Conservation (phyloP, 805 yeast species). For the Middelhovenomyces tepae region DNA sequence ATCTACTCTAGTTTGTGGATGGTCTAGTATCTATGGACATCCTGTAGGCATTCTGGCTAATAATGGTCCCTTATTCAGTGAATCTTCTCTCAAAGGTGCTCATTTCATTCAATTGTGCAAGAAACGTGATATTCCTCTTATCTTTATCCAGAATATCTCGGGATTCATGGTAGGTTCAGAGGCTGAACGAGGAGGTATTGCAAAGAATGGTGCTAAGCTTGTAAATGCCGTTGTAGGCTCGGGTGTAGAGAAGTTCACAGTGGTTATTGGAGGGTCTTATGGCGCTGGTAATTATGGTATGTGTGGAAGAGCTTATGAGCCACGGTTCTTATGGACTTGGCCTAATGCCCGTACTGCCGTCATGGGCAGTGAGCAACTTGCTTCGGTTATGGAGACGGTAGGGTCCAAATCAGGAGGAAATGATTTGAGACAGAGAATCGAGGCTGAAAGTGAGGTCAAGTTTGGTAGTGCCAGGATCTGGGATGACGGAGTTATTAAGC, state of each 20-base stretch:
- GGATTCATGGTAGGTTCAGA: slow-evolving; percentile 29
- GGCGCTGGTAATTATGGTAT: slow-evolving; percentile 29
- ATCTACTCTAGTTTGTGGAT: slow-evolving; percentile 24
- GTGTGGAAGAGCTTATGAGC: slow-evolving; percentile 28
- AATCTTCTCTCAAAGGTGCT: slow-evolving; percentile 26
- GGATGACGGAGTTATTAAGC: slow-evolving; percentile 27
- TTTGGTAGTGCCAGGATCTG: slow-evolving; percentile 26
- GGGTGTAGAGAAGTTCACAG: slow-evolving; percentile 26
- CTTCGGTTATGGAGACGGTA: slow-evolving; percentile 24
- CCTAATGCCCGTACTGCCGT: slow-evolving; percentile 28
- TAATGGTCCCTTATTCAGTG: slow-evolving; percentile 25
- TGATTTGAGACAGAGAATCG: slow-evolving; percentile 20
- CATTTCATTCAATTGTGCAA: slow-evolving; percentile 27
- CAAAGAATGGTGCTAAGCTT: slow-evolving; percentile 27
- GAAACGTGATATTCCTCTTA: slow-evolving; percentile 25
- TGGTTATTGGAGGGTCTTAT: slow-evolving; percentile 26
- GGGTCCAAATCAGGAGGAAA: slow-evolving; percentile 18
- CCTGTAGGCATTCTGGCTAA: slow-evolving; percentile 26
- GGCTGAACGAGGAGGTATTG: slow-evolving; percentile 27
- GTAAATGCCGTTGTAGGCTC: slow-evolving; percentile 28
- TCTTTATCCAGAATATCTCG: slow-evolving; percentile 25
- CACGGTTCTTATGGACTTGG: slow-evolving; percentile 27
- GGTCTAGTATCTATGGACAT: slow-evolving; percentile 23
- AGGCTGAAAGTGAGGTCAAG: slow-evolving; percentile 20
- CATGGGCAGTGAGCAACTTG: slow-evolving; percentile 28